Evolutionary conservation across 257 asterid genomes (phyloP).

Genomic region (Rhazya stricta): DNA sequence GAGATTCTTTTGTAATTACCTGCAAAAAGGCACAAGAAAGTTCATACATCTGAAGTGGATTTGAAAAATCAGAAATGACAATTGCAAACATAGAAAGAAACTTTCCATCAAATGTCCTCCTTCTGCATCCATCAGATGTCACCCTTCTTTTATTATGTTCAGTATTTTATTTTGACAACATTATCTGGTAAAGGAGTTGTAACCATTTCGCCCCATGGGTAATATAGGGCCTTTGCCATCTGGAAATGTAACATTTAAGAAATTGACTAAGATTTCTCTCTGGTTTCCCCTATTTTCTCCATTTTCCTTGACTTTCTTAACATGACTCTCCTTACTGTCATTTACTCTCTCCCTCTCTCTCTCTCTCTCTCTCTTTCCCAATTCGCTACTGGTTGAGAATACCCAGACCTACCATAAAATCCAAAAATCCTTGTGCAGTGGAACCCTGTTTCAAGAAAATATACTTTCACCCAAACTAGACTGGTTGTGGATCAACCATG

Average conservation of each 20-base stretch:
- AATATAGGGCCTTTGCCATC: neutral
- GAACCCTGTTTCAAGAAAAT: neutral
- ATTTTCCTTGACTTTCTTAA: neutral
- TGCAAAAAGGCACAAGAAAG: constrained; percentile 27
- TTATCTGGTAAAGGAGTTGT: neutral
- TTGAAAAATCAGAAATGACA: neutral
- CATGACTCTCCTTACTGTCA: neutral
- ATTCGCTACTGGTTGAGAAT: neutral
- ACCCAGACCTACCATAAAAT: neutral
- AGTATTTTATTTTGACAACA: neutral
- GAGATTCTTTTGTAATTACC: constrained; percentile 89
- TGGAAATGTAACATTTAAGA: neutral
- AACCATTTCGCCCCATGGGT: neutral
- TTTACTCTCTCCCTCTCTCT: neutral
- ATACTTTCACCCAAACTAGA: neutral
- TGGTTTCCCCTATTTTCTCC: neutral
- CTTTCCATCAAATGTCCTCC: neutral
- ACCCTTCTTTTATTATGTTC: neutral
- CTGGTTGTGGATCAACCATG: neutral
- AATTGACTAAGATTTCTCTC: neutral
- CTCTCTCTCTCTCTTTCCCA: neutral
- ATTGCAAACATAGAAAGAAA: neutral
- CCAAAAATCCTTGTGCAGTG: neutral
- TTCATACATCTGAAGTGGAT: constrained; percentile 3
- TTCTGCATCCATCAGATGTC: neutral